Base-by-base conservation (phyloP, 108 stramenopile genomes). In the Skeletonema grethae region DNA sequence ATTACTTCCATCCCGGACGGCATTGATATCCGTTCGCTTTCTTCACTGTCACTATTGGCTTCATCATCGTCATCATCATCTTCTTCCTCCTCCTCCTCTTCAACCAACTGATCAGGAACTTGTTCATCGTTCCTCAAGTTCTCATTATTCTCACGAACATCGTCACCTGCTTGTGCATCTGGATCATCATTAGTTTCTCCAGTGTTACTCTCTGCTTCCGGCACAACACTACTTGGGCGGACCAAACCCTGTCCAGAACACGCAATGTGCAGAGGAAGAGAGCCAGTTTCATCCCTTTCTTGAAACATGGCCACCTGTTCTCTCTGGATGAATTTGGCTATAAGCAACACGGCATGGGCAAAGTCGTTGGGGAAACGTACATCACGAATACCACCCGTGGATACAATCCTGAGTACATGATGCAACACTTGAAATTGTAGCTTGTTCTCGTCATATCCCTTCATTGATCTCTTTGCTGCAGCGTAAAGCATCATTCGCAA, bases 401-500 rank as follows among this genome's bases (percentile, higher is more conserved):
- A 56, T 3, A 66, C 69, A 29, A 78, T 71, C 0, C 78, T 66
- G 24, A 79, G 56, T 2, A 71, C 41, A 43, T 63, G 69, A 59
- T 79, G 78, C 57, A 79, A 63, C 13, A 79, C 70, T 64, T 72
- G 57, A 31, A 79, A 79, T 6, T 53, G 35, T 6, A 63, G 39
- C 24, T 72, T 72, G 38, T 46, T 64, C 0, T 65, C 60, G 48
- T 79, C 78, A 39, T 72, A 79, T 15, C 71, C 70, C 7, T 30
- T 7, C 78, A 79, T 79, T 3, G 67, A 68, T 15, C 66, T 53
- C 30, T 1, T 57, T 1, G 62, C 41, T 7, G 78, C 71, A n/a
- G 78, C 78, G 24, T 79, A 79, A 29, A 79, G 43, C 78, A 79
- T 79, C 78, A 79, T 79, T 5, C 43, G 61, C 30, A 79, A 59